Evolutionary conservation across 2,329 filamentous ascomycete species (phyloP).

Genomic region (Fusarium sp.): DNA sequence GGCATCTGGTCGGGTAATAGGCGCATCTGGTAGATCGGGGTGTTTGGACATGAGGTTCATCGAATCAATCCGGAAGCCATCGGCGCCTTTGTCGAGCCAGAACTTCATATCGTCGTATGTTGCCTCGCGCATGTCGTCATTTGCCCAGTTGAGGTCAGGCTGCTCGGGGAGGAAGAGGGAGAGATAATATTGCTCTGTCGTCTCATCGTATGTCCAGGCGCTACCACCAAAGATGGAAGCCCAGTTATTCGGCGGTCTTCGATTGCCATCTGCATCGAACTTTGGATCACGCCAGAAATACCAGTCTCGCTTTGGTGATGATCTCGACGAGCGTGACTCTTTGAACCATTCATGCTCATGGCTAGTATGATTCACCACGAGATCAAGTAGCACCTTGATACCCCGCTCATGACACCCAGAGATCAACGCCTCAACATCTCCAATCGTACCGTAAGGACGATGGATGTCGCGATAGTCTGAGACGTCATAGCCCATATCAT

Average conservation of each 20-base stretch:
- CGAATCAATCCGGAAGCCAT: conserved; percentile 74
- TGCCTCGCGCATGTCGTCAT: conserved; percentile 68
- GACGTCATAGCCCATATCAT: conserved; percentile 73
- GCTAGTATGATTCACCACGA: conserved; percentile 45
- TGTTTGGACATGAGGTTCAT: conserved; percentile 71
- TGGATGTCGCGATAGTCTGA: conserved; percentile 59
- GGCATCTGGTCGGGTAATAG: conserved; percentile 46
- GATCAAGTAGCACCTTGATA: conserved; percentile 38
- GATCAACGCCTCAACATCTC: conserved; percentile 70
- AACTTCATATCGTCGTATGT: conserved; percentile 76
- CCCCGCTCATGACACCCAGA: conserved; percentile 58
- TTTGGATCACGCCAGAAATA: conserved; percentile 62
- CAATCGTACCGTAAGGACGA: conserved; percentile 67
- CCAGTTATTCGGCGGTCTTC: conserved; percentile 56
- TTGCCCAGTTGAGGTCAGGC: conserved; percentile 83
- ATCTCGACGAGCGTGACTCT: conserved; percentile 59
- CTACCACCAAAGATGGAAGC: conserved; percentile 49
- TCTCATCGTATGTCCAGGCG: conserved; percentile 73
- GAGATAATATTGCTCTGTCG: conserved; percentile 75
- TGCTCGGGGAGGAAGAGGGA: conserved; percentile 76
- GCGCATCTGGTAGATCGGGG: conserved; percentile 62
- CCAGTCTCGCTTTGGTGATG: conserved; percentile 62
- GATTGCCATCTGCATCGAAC: conserved; percentile 46
- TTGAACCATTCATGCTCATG: conserved; percentile 63
- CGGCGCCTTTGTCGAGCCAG: conserved; percentile 75